These are phyloP conservation scores for Agrostemma githago DNA, from an alignment of 148 eudicot species.

Conservation along the genomic window DNA sequence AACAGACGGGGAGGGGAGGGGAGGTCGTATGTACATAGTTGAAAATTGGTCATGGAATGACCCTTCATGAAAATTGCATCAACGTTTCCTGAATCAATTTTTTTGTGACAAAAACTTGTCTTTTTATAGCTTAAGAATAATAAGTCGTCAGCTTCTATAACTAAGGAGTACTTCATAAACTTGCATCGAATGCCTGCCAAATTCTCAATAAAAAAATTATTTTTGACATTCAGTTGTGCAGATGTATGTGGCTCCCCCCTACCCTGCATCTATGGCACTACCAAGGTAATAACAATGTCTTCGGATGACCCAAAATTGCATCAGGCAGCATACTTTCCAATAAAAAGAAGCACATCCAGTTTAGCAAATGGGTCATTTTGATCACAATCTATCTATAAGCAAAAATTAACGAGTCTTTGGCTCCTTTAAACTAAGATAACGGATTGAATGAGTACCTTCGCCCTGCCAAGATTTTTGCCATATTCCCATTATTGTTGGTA, in stretches of 20 bases:
- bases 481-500: conserved; percentile 94
- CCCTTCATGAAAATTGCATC: neutral
- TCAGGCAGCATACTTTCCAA: neutral
- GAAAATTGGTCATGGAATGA: neutral
- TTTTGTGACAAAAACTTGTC: neutral
- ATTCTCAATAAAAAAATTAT: no score
- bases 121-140: neutral
- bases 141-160: no score
- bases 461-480: conserved; percentile 98
- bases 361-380: neutral
- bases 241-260: no score
- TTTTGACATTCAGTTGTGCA: neutral
- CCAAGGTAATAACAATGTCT: no score
- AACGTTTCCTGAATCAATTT: neutral
- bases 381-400: neutral
- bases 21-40: no score
- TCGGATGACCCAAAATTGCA: neutral
- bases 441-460: conserved; percentile 50
- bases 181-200: neutral
- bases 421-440: neutral
- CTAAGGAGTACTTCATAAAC: neutral
- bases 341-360: neutral
- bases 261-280: no score
- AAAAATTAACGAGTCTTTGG: neutral
- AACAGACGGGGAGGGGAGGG: neutral